Percentiles rank a stretch among this genome's conserved stretches.
Conservation (phyloP, 2,329 filamentous ascomycete species). For the Trichoderma arundinaceum region DNA sequence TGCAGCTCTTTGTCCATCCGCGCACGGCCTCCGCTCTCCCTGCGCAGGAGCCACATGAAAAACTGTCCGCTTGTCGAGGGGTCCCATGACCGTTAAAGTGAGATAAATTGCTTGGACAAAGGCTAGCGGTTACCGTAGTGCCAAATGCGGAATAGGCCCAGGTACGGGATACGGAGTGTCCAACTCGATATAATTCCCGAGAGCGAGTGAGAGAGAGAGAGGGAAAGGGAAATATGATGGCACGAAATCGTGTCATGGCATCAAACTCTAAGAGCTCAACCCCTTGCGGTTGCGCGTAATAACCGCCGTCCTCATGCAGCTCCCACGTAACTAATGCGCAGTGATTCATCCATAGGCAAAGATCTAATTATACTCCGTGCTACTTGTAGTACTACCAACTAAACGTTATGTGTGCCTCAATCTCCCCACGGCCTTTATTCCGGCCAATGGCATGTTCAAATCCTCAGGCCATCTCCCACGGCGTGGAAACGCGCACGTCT, state of each 20-base stretch:
- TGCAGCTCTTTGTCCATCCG: background rate
- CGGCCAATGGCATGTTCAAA: background rate
- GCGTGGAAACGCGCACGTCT: background rate
- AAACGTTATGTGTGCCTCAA: background rate
- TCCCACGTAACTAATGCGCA: background rate
- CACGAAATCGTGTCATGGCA: background rate
- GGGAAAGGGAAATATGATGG: background rate
- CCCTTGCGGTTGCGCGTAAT: constrained; percentile 4
- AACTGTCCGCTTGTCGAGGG: constrained; percentile 20
- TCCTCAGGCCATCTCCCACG: constrained; percentile 6
- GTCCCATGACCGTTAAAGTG: constrained; percentile 21
- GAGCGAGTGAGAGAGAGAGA: background rate
- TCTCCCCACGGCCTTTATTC: background rate
- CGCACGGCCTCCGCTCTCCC: constrained; percentile 8
- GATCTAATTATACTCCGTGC: constrained; percentile 7
- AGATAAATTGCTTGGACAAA: constrained; percentile 10
- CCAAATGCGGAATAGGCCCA: constrained; percentile 18
- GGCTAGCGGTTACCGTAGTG: background rate
- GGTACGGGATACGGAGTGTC: constrained; percentile 22
- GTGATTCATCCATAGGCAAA: background rate
- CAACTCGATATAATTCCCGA: constrained; percentile 23
- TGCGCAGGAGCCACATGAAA: constrained; percentile 10
- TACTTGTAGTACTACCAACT: no score
- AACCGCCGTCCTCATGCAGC: background rate
- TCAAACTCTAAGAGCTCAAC: background rate